Base-by-base conservation (phyloP, 176 grass and related monocot species). In the Oryza brachyantha region DNA sequence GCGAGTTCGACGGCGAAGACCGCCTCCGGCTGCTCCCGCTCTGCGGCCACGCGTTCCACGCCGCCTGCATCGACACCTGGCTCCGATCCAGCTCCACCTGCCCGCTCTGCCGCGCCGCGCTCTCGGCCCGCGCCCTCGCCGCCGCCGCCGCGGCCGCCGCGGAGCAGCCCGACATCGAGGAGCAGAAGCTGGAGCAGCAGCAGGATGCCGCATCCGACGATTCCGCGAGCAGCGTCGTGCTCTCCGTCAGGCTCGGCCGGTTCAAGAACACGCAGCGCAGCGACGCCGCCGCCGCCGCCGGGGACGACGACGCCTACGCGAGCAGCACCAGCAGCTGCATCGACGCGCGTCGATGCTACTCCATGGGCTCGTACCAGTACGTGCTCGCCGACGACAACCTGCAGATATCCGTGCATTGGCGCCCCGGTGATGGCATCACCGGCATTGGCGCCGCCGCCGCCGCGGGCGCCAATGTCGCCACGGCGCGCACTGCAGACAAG, bases 11-110 rank as follows among this genome's bases (percentile, higher is more conserved):
- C 10, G 69, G 24, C 7, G 87, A 84, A 5, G 94, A 97, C 83
- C 92, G 90, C 14, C 89, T 97, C 84, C 89, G 94, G 54, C 87
- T 97, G n/a, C 81, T 97, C 72, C 91, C 94, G 55, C 60, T 88
- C 73, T 97, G 94, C 75, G 91, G 94, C 62, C 94, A 97, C 66
- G 94, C 91, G 1, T 97, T 97, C 78, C 94, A 97, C 80, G 57
- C 90, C 24, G 75, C 61, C 61, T 97, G 94, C 72, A 97, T 97
- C 74, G 94, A 97, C 79, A 91, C 90, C 69, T 97, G 91, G 94
- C 91, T 97, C 60, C 84, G 86, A 13, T 94, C 94, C 68, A 92
- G 86, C 84, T 89, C 94, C 58, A 92, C 94, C 1, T 97, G 94
- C 76, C 94, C 94, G 57, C 94, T 97, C 72, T 97, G 91, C 78